Evolutionary conservation across 225 moss, liverwort and hornwort genomes (phyloP), one percentile per base, ranked within the genome.

Genomic region (Bryoerythrophyllum caledonicum): DNA sequence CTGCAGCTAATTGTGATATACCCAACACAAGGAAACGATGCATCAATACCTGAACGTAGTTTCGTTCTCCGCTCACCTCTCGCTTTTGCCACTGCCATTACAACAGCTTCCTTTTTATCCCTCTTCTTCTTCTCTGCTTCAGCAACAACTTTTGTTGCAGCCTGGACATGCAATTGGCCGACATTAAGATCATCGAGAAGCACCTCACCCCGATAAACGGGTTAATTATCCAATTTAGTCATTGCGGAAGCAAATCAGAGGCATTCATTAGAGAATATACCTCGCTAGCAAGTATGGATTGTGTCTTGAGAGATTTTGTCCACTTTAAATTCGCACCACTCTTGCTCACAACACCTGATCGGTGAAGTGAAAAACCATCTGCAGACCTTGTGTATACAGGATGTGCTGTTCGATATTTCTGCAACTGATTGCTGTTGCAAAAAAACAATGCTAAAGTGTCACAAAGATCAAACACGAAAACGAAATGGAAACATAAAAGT

Each of bases 351-450:
- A 94, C 96, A 72, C 96, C 94, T 51, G 96, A 96, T 76, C 94
- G 88, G 74, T 78, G 96, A 60, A 96, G 87, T 26, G 96, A 94
- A 72, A 96, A 96, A 8, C 96, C 96, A 87, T 94, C 87, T 53
- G 92, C 90, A 70, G 96, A 96, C 43, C 91, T 89, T 35, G 94
- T 94, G 75, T 96, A 96, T 6, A 92, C 85, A 79, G 92, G 96
- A 77, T 96, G 96, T 67, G 88, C 96, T 49, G 83, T 88, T 55
- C 88, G 89, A 76, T 91, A 87, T 74, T 67, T 89, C 66, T 90
- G 91, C 71, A 92, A 80, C 73, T 86, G 90, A 87, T 92, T 92
- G 71, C 96, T 96, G 94, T 81, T 74, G 41, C 73, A 84, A 82
- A 49, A 67, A 73, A 76, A 73, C 20, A n/a, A 70, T 75, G 63